A percentile compares a stretch with the other conserved stretches of the same genome.
phyloP scores from a whole-genome alignment of 345 rosid species.

The Nasturtium officinale region DNA sequence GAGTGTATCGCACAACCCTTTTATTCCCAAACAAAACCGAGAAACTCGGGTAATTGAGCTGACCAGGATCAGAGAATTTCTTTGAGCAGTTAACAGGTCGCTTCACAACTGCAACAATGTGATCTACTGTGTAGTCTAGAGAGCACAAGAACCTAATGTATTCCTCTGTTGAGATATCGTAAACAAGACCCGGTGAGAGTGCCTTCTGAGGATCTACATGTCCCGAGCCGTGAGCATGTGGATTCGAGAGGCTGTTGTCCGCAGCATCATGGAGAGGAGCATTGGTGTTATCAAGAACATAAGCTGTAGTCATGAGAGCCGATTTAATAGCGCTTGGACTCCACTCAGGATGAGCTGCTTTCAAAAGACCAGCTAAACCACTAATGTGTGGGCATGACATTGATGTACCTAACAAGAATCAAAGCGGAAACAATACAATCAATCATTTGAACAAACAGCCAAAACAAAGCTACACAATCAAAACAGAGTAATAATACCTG shows the following conservation, averaged over 20 bases:
- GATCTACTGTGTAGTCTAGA: conserved; percentile 60
- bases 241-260: conserved; percentile 58
- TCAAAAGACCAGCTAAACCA: conserved; percentile 80
- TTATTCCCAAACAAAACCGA: conserved; percentile 68
- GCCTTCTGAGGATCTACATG: conserved; percentile 85
- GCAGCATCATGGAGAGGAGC: conserved; percentile 69
- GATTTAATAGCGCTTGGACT: conserved; percentile 89
- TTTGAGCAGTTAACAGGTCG: conserved; percentile 61
- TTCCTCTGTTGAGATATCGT: conserved; percentile 69
- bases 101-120: conserved; percentile 64
- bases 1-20: conserved; percentile 72
- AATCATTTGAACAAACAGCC: neutral
- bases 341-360: conserved; percentile 88
- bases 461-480: too few species aligned
- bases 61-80: conserved; percentile 71
- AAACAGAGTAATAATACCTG: conserved; percentile 54
- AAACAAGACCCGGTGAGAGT: conserved; percentile 79
- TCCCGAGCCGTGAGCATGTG: conserved; percentile 80
- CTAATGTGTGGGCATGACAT: conserved; percentile 99
- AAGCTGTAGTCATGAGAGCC: conserved; percentile 85
- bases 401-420: conserved; percentile 65
- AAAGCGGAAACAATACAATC: neutral
- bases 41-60: conserved; percentile 88
- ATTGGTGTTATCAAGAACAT: conserved; percentile 64
- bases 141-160: conserved; percentile 81